Conservation (phyloP, 2,329 filamentous ascomycete genomes). For the Clonostachys rhizophaga region DNA sequence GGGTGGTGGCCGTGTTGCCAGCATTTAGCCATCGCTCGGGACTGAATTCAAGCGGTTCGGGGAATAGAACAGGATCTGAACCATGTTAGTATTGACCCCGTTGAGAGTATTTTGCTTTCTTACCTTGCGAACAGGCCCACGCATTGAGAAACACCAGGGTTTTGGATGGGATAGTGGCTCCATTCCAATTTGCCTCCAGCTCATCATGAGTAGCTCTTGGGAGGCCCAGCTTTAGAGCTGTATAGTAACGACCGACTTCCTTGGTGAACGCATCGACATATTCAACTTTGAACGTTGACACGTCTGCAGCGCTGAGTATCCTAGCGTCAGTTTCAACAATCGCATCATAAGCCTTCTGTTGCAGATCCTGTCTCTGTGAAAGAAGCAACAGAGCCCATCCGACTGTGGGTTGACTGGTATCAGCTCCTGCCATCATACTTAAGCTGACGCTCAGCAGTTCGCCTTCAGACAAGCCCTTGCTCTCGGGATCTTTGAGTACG, state of each 20-base stretch:
- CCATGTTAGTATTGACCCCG: not conserved
- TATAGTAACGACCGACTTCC: not conserved
- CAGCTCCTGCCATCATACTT: not conserved
- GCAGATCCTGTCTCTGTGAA: not conserved
- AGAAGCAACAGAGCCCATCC: not conserved
- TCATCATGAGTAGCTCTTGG: not conserved
- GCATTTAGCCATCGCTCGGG: constrained; percentile 30
- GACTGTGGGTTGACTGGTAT: not conserved
- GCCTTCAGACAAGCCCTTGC: not conserved
- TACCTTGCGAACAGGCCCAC: not conserved
- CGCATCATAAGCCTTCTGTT: not conserved
- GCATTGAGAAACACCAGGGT: not conserved
- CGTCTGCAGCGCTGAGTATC: not conserved
- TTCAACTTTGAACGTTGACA: not conserved
- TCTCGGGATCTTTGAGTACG: not conserved
- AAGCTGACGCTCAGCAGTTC: not conserved
- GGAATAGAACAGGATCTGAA: constrained; percentile 18
- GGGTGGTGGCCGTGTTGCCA: constrained; percentile 1
- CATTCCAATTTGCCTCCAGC: not conserved
- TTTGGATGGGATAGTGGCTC: not conserved
- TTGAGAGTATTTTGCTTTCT: not conserved
- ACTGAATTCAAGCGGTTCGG: constrained; percentile 27
- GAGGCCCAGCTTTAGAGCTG: not conserved
- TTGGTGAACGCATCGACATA: not conserved
- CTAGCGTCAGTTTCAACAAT: not conserved